Conservation (phyloP, 495 filamentous ascomycete species). For the Pyronema domesticum region DNA sequence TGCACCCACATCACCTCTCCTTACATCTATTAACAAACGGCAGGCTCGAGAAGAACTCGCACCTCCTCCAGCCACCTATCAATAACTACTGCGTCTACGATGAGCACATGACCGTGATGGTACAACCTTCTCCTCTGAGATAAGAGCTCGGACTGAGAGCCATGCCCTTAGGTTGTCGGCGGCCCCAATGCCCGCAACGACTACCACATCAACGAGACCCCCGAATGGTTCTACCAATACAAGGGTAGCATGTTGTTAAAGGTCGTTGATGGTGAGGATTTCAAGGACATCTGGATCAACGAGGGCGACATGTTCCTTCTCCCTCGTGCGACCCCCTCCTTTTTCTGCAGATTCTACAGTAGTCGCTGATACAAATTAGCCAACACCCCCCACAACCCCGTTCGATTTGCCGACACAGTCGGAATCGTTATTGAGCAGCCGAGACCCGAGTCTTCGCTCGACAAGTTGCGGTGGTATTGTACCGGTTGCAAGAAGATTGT, state of each 20-base stretch:
- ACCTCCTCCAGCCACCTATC: constrained; percentile 84
- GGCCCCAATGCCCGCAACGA: constrained; percentile 92
- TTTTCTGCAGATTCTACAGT: background rate
- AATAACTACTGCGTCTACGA: constrained; percentile 97
- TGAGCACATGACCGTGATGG: constrained; percentile 60
- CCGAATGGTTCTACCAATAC: constrained; percentile 98
- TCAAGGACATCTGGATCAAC: constrained; percentile 70
- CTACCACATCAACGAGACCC: constrained; percentile 94
- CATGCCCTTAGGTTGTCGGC: constrained; percentile 55
- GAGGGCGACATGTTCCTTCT: constrained; percentile 93
- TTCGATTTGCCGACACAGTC: constrained; percentile 45
- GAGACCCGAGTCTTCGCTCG: constrained; percentile 47
- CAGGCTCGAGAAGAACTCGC: constrained; percentile 84
- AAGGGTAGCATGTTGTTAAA: constrained; percentile 84
- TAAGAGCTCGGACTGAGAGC: background rate
- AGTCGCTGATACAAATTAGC: constrained; percentile 14
- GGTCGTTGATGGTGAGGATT: constrained; percentile 49
- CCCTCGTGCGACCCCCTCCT: constrained; percentile 30
- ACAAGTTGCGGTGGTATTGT: constrained; percentile 87
- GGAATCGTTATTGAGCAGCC: constrained; percentile 84
- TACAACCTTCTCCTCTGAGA: constrained; percentile 14
- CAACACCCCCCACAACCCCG: constrained; percentile 72
- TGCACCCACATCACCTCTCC: background rate
- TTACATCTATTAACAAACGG: constrained; percentile 2
- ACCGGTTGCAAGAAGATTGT: constrained; percentile 48